These are phyloP conservation scores for Geoglossum cookeanum DNA, from an alignment of 2,329 filamentous ascomycete species.

Conservation along the genomic window DNA sequence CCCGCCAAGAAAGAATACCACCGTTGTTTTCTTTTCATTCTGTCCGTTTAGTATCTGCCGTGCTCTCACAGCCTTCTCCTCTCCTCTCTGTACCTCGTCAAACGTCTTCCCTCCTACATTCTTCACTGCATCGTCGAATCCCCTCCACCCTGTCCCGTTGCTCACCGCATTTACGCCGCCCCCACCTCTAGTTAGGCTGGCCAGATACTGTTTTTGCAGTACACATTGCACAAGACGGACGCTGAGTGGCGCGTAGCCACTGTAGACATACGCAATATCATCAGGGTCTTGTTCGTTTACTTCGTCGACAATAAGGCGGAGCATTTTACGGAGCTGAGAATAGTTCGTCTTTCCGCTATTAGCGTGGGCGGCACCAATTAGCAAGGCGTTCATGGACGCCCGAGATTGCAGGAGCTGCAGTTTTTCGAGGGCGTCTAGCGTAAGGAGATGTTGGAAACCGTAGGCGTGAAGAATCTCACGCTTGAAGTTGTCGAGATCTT, in stretches of 20 bases:
- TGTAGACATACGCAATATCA: constrained; percentile 95
- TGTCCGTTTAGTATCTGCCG: constrained; percentile 62
- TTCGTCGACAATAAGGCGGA: constrained; percentile 84
- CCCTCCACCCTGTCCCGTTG: constrained; percentile 61
- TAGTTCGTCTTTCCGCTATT: constrained; percentile 72
- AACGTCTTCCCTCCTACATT: constrained; percentile 78
- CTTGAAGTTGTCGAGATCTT: constrained; percentile 79
- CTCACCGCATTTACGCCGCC: constrained; percentile 29
- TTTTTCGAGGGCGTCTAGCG: constrained; percentile 72
- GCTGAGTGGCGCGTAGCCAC: constrained; percentile 84
- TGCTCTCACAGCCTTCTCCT: constrained; percentile 81
- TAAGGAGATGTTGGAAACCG: constrained; percentile 85
- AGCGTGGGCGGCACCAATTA: constrained; percentile 52
- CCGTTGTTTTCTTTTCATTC: constrained; percentile 61
- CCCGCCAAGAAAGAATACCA: constrained; percentile 95
- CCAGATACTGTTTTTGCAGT: constrained; percentile 72
- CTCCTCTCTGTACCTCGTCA: constrained; percentile 77
- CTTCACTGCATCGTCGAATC: constrained; percentile 83
- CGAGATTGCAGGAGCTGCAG: constrained; percentile 68
- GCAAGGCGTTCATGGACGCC: constrained; percentile 56
- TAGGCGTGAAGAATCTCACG: constrained; percentile 80
- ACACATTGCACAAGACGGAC: constrained; percentile 83
- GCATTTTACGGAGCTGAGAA: constrained; percentile 63
- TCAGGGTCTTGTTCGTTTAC: constrained; percentile 89
- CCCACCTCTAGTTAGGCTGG: constrained; percentile 47